Base-by-base conservation (phyloP, 306 rosid genomes). In the Lupinus albus region DNA sequence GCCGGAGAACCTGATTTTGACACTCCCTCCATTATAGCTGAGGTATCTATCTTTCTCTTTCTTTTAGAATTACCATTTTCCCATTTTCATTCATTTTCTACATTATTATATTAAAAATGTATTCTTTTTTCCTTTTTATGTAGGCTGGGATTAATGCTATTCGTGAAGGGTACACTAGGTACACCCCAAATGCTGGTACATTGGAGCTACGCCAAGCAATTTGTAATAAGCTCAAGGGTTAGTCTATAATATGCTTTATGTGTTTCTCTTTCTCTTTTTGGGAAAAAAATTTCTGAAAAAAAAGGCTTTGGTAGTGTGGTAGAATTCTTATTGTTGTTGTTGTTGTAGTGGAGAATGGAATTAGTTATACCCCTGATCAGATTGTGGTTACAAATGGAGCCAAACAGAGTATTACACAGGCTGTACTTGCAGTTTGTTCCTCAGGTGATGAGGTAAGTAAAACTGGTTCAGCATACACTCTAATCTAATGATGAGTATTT, bases 1-100 rank as follows among this genome's bases (percentile, higher is more conserved):
- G 95, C 97, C 2, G 99, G 99, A 16, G 96, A 94, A 46, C 91
- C 99, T 1, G 96, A 94, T 82, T 94, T 94, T 33, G 97, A 88
- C 57, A 94, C 99, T 0, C 99, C 99, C 0, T n/a, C 84, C 51
- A 62, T 71, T 10, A 81, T 94, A 1, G 86, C 81, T 0, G 89
- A 94, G 93, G 98, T 76, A 5, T 1, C 7, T 45, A 20, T 49
- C 41, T 58, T 48, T 60, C 5, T 38, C 42, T 7, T 1, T 8
- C 7, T 61, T 33, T 5, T 33, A 1, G 38, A 33, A 33, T 33
- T 33, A 5, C 8, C 38, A 33, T 6, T 4, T 32, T 48, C 59
- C 33, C 49, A n/a, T 8, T 50, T 74, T 64, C n/a, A 11, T 25
- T 25, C 30, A 3, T 2, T 2, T 2, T 1, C 30, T 25, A 25